Percentiles rank a stretch among this genome's conserved stretches.
Evolutionary conservation across 1,284 basidiomycete genomes (phyloP).

Genomic region (Mycena sp.): DNA sequence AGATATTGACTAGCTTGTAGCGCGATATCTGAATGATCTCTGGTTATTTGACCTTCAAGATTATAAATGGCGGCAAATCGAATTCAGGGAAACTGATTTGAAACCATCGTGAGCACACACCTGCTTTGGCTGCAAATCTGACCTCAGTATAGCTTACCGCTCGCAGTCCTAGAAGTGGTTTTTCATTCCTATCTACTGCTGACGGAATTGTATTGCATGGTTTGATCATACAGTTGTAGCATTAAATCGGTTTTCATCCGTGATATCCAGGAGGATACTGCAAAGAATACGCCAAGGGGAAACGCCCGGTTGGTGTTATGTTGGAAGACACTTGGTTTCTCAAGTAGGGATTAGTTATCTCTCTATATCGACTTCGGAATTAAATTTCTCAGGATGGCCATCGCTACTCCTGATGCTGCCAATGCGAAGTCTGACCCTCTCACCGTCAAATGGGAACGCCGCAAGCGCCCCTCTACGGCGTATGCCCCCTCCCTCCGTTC

Average conservation of each 20-base stretch:
- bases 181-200: constrained; percentile 84
- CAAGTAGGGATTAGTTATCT: constrained; percentile 53
- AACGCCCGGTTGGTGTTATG: constrained; percentile 87
- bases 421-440: constrained; percentile 46
- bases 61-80: constrained; percentile 89
- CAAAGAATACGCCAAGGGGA: constrained; percentile 91
- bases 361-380: neutral
- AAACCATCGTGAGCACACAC: constrained; percentile 69
- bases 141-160: neutral
- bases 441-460: constrained; percentile 84
- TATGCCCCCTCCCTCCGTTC: constrained; percentile 79
- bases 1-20: constrained; percentile 46
- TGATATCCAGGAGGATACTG: constrained; percentile 79
- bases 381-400: constrained; percentile 34
- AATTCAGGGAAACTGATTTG: constrained; percentile 73
- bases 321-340: constrained; percentile 94
- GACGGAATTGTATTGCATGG: constrained; percentile 91
- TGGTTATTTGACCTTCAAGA: constrained; percentile 92
- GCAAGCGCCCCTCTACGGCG: constrained; percentile 77
- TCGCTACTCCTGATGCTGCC: constrained; percentile 27
- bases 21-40: constrained; percentile 87
- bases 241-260: neutral
- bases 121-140: constrained; percentile 5
- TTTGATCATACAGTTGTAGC: constrained; percentile 35
- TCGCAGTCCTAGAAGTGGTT: constrained; percentile 81